A percentile compares a stretch with the other conserved stretches of the same genome.
These are phyloP conservation scores for Tuber brumale DNA, from an alignment of 495 filamentous ascomycete genomes.

Conservation along the genomic window DNA sequence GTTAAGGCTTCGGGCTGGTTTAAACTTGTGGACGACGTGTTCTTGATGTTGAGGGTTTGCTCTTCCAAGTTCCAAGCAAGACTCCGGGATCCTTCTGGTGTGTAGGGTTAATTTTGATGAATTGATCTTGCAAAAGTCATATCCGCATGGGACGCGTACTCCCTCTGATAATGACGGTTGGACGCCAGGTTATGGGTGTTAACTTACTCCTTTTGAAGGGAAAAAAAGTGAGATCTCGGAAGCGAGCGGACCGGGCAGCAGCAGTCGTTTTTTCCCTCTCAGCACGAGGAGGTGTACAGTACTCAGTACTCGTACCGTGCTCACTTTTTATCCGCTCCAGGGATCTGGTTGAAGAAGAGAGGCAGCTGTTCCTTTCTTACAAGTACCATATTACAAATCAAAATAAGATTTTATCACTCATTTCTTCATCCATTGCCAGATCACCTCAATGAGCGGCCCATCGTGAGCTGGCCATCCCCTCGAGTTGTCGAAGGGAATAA, in stretches of 20 bases:
- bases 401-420: neutral
- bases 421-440: neutral
- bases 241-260: slow-evolving; percentile 1
- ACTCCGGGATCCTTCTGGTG: neutral
- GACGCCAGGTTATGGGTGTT: slow-evolving; percentile 2
- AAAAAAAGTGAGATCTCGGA: neutral
- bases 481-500: neutral
- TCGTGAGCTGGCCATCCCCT: neutral
- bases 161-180: neutral
- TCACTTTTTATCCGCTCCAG: neutral
- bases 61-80: neutral
- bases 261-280: neutral
- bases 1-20: neutral
- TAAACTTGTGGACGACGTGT: neutral
- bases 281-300: neutral
- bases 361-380: neutral
- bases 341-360: neutral
- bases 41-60: neutral
- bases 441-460: neutral
- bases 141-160: neutral
- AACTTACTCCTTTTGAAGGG: neutral
- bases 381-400: neutral
- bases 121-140: neutral
- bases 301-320: neutral
- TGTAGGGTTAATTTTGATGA: neutral